Conservation (phyloP, 2,329 filamentous ascomycete genomes). For the Colletotrichum sp. region DNA sequence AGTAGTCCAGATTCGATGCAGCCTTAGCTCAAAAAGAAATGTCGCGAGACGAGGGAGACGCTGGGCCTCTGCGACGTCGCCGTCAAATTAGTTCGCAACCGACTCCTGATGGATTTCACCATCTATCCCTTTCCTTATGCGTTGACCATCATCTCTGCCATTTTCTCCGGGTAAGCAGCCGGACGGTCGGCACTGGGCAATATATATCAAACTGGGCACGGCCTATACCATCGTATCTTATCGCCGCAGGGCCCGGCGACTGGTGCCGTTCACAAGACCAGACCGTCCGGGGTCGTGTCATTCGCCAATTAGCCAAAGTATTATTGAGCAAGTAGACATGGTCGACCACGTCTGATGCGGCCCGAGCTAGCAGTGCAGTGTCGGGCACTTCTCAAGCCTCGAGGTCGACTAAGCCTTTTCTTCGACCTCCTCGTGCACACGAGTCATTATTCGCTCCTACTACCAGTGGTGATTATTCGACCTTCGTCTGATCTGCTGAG, state of each 20-base stretch:
- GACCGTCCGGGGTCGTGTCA: background rate
- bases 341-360: background rate
- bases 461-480: background rate
- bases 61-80: background rate
- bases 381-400: background rate
- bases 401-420: background rate
- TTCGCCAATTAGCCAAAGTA: background rate
- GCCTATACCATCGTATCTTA: background rate
- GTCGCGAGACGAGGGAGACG: background rate
- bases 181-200: slow-evolving; percentile 1
- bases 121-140: background rate
- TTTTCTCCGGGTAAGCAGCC: background rate
- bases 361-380: background rate
- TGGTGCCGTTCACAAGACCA: background rate
- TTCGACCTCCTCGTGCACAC: background rate
- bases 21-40: background rate
- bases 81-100: background rate
- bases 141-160: background rate
- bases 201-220: slow-evolving; percentile 12
- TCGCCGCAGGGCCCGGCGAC: background rate
- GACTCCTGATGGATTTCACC: background rate
- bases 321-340: background rate
- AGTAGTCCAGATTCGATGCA: background rate
- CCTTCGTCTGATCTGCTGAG: background rate
- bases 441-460: background rate